Percentiles rank a stretch among this genome's conserved stretches.
phyloP scores from a whole-genome alignment of 495 filamentous ascomycete genomes.

The Evansstolkia leycettana region DNA sequence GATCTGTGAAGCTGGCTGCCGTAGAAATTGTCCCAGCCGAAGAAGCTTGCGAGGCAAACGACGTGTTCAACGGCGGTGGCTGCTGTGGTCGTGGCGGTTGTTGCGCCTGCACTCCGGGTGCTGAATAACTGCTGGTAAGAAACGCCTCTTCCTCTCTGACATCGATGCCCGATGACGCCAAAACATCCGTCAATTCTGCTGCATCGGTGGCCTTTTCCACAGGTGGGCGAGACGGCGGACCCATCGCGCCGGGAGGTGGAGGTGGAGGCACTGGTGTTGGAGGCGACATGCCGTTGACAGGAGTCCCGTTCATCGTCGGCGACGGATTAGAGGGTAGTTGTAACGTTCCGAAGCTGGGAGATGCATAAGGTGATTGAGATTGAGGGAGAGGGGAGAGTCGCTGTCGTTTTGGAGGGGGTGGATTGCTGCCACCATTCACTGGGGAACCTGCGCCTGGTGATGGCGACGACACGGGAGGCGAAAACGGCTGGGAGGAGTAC shows the following conservation, averaged over 20 bases:
- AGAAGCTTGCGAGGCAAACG: slow-evolving; percentile 32
- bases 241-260: slow-evolving; percentile 51
- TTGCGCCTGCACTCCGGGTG: slow-evolving; percentile 29
- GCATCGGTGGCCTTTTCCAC: slow-evolving; percentile 56
- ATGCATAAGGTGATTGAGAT: slow-evolving; percentile 36
- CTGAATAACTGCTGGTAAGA: slow-evolving; percentile 48
- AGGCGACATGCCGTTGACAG: slow-evolving; percentile 21
- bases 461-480: slow-evolving; percentile 40
- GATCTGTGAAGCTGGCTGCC: slow-evolving; percentile 25
- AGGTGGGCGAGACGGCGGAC: slow-evolving; percentile 64
- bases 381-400: slow-evolving; percentile 55
- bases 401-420: slow-evolving; percentile 51
- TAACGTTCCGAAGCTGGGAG: slow-evolving; percentile 35
- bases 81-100: slow-evolving; percentile 31
- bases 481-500: slow-evolving; percentile 36
- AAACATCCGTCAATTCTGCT: slow-evolving; percentile 61
- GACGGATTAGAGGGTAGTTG: slow-evolving; percentile 25
- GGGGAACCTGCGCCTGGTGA: slow-evolving; percentile 34
- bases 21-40: slow-evolving; percentile 24
- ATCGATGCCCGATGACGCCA: slow-evolving; percentile 71
- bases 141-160: slow-evolving; percentile 70
- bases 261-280: slow-evolving; percentile 21
- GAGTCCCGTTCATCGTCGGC: slow-evolving; percentile 18
- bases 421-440: slow-evolving; percentile 25
- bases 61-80: slow-evolving; percentile 25